A percentile compares a stretch with the other conserved stretches of the same genome.
These are phyloP conservation scores for Boletus semigastroideus DNA, from an alignment of 1,284 basidiomycete genomes.

Conservation along the genomic window DNA sequence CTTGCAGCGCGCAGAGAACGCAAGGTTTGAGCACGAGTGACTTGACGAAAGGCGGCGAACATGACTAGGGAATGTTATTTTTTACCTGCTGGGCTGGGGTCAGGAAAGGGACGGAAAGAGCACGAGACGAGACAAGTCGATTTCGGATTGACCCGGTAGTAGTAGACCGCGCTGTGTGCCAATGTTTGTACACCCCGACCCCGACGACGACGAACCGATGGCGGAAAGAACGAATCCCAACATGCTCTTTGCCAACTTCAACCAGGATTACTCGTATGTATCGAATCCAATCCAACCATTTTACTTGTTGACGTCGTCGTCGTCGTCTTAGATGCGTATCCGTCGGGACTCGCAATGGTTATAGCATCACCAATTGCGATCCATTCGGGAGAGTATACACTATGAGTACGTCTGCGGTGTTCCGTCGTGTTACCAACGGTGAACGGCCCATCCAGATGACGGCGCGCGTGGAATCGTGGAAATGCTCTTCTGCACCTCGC, in stretches of 20 bases:
- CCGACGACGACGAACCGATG: constrained; percentile 25
- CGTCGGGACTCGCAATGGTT: constrained; percentile 93
- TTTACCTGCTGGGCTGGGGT: not conserved
- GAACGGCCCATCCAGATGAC: constrained; percentile 56
- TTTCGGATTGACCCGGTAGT: too few relatives aligned
- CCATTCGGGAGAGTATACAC: constrained; percentile 96
- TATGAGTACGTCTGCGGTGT: constrained; percentile 65
- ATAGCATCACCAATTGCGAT: constrained; percentile 97
- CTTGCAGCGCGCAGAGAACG: constrained; percentile 6
- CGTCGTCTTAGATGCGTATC: constrained; percentile 78
- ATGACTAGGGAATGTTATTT: constrained; percentile 10
- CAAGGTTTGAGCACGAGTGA: constrained; percentile 16
- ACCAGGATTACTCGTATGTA: constrained; percentile 82
- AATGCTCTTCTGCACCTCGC: constrained; percentile 98
- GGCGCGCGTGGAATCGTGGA: constrained; percentile 95
- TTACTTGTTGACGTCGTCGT: not conserved
- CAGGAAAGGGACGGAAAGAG: not conserved
- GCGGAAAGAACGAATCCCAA: constrained; percentile 37
- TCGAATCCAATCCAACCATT: not conserved
- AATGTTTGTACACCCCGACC: too few relatives aligned
- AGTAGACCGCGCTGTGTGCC: too few relatives aligned
- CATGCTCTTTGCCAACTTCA: constrained; percentile 86
- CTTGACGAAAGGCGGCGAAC: constrained; percentile 27
- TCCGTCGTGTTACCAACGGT: not conserved
- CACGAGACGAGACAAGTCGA: too few relatives aligned